phyloP scores from a whole-genome alignment of 1,284 basidiomycete genomes.

The Apiotrichum laibachii region DNA sequence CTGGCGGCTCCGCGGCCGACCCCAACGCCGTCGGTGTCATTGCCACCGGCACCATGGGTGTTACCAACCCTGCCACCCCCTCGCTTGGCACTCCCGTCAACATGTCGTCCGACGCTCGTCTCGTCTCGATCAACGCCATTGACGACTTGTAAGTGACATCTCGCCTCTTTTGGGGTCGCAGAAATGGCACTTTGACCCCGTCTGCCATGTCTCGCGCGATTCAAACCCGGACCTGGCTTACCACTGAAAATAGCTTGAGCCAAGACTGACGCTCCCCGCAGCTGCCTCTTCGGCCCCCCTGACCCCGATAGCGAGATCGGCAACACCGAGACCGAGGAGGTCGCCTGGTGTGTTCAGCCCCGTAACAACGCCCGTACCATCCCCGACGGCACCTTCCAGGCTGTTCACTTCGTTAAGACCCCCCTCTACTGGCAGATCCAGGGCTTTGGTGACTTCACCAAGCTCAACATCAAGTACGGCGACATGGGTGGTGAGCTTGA shows the following conservation, averaged over 20 bases:
- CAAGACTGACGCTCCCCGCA: slow-evolving; percentile 12
- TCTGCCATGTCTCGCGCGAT: no score
- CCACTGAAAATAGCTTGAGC: no score
- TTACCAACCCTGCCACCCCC: slow-evolving; percentile 42
- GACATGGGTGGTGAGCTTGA: slow-evolving; percentile 56
- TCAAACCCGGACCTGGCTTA: no score
- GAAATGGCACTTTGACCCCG: no score
- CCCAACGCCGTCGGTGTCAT: slow-evolving; percentile 19
- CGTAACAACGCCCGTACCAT: slow-evolving; percentile 56
- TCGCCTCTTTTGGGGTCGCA: not conserved
- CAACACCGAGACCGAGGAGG: slow-evolving; percentile 56
- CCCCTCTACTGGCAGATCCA: slow-evolving; percentile 56
- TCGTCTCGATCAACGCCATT: slow-evolving; percentile 49
- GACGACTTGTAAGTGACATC: slow-evolving; percentile 42
- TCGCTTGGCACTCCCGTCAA: slow-evolving; percentile 46
- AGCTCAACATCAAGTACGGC: slow-evolving; percentile 50
- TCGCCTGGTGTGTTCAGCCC: slow-evolving; percentile 59
- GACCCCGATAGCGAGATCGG: slow-evolving; percentile 51
- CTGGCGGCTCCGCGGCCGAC: no score
- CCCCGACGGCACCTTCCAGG: slow-evolving; percentile 54
- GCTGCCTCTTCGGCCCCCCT: slow-evolving; percentile 56
- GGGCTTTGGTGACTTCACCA: slow-evolving; percentile 53
- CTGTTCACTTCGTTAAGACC: slow-evolving; percentile 56
- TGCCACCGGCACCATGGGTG: slow-evolving; percentile 46
- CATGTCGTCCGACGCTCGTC: slow-evolving; percentile 48